Percentiles rank a stretch among this genome's conserved stretches.
Evolutionary conservation across 768 basidiomycete species (phyloP).

Genomic region (Boletales sp.): DNA sequence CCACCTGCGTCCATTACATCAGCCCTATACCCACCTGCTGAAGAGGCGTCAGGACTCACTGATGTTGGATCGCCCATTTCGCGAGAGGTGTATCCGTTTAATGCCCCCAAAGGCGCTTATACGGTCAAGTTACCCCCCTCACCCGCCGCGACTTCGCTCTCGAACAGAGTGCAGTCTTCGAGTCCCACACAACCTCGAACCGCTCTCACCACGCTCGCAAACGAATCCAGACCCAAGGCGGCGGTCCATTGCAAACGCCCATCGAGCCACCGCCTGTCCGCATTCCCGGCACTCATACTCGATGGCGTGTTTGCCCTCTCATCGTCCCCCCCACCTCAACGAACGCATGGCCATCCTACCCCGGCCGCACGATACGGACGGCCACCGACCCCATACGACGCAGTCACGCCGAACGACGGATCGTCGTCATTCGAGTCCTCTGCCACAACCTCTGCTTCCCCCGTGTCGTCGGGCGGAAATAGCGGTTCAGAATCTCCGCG

Average conservation of each 20-base stretch:
- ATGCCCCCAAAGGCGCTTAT: constrained; percentile 1
- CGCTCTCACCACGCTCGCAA: background rate
- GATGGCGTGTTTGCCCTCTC: constrained; percentile 23
- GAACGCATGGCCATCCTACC: background rate
- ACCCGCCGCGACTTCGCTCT: background rate
- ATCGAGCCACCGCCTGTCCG: background rate
- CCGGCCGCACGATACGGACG: constrained; percentile 2
- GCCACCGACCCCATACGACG: background rate
- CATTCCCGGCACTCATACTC: constrained; percentile 17
- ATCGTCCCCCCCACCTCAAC: background rate
- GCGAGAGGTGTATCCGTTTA: constrained; percentile 1
- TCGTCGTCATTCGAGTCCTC: background rate
- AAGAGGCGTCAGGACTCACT: too few relatives aligned
- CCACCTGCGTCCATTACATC: background rate
- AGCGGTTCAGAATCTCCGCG: constrained; percentile 13
- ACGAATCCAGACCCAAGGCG: background rate
- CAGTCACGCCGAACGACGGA: background rate
- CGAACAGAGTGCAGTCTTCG: background rate
- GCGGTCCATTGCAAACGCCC: background rate
- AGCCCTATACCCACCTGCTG: background rate
- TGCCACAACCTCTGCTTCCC: background rate
- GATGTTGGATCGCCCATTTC: constrained; percentile 5
- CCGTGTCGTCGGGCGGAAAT: background rate
- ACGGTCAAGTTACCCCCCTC: constrained; percentile 16
- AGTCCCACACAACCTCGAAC: background rate